phyloP scores from a whole-genome alignment of 2,329 filamentous ascomycete genomes.

The Emergomyces pasteurianus region DNA sequence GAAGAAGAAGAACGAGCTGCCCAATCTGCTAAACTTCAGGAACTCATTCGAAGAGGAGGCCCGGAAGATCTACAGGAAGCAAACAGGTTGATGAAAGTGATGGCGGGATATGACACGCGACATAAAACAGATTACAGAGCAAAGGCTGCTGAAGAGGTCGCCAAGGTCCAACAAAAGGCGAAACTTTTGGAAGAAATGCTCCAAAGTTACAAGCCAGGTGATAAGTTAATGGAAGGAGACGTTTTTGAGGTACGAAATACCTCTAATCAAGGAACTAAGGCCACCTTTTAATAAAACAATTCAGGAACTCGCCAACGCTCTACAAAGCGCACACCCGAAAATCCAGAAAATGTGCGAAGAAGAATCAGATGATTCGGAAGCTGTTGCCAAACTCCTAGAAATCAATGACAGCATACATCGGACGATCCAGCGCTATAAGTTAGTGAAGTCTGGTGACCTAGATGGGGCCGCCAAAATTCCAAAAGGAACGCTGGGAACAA shows the following conservation, averaged over 20 bases:
- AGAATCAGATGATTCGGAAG: conserved; percentile 92
- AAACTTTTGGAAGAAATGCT: conserved; percentile 85
- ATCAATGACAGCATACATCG: conserved; percentile 99
- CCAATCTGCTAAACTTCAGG: conserved; percentile 95
- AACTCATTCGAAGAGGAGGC: conserved; percentile 81
- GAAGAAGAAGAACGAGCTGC: conserved; percentile 91
- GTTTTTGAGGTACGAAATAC: conserved; percentile 49
- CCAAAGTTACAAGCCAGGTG: conserved; percentile 68
- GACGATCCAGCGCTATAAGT: conserved; percentile 87
- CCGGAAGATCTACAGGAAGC: conserved; percentile 93
- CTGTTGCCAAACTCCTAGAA: conserved; percentile 85
- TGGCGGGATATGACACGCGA: conserved; percentile 93
- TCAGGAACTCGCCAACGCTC: conserved; percentile 72
- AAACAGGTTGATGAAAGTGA: conserved; percentile 96
- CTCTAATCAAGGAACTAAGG: neutral
- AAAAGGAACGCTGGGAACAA: conserved; percentile 62
- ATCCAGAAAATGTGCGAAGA: conserved; percentile 99
- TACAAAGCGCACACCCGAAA: conserved; percentile 92
- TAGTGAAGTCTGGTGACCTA: conserved; percentile 89
- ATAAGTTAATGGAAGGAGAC: conserved; percentile 59
- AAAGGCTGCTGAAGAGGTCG: conserved; percentile 91
- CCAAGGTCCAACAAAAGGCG: conserved; percentile 92
- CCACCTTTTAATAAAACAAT: conserved; percentile 1
- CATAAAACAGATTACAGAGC: conserved; percentile 96
- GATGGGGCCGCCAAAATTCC: conserved; percentile 74